Evolutionary conservation across 2,329 filamentous ascomycete species (phyloP).

Genomic region (Cadophora malorum): DNA sequence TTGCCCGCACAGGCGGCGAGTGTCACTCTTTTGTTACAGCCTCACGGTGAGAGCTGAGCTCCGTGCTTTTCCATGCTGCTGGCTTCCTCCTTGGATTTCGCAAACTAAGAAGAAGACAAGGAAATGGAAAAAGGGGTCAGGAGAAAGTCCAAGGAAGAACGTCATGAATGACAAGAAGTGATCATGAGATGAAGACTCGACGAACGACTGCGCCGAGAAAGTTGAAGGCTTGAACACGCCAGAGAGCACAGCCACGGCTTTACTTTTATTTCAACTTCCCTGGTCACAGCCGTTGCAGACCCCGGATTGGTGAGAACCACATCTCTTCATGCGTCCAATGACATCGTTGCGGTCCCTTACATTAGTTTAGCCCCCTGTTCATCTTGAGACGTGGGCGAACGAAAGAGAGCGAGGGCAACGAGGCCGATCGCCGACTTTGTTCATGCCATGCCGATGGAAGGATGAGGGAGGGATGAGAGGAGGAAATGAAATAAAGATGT

Average conservation of each 20-base stretch:
- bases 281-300: slow-evolving; percentile 7
- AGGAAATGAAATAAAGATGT: not conserved
- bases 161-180: not conserved
- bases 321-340: slow-evolving; percentile 10
- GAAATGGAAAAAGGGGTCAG: not conserved
- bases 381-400: slow-evolving; percentile 19
- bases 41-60: not conserved
- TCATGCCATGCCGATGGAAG: not conserved
- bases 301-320: slow-evolving; percentile 18
- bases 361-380: slow-evolving; percentile 17
- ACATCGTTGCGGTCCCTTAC: slow-evolving; percentile 12
- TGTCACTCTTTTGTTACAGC: slow-evolving; percentile 10
- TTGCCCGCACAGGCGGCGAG: slow-evolving; percentile 9
- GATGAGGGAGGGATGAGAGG: not conserved
- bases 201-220: slow-evolving; percentile 12
- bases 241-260: slow-evolving; percentile 13
- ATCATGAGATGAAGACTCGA: slow-evolving; percentile 11
- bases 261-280: not conserved
- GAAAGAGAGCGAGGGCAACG: slow-evolving; percentile 6
- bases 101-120: not conserved
- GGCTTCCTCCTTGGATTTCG: not conserved
- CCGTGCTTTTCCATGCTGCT: not conserved
- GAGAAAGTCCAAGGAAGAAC: not conserved
- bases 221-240: not conserved
- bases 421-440: not conserved